Evolutionary conservation across 2,329 filamentous ascomycete genomes (phyloP), one percentile per base, ranked within the genome.

Genomic region (Nothomitra cinnamomea): DNA sequence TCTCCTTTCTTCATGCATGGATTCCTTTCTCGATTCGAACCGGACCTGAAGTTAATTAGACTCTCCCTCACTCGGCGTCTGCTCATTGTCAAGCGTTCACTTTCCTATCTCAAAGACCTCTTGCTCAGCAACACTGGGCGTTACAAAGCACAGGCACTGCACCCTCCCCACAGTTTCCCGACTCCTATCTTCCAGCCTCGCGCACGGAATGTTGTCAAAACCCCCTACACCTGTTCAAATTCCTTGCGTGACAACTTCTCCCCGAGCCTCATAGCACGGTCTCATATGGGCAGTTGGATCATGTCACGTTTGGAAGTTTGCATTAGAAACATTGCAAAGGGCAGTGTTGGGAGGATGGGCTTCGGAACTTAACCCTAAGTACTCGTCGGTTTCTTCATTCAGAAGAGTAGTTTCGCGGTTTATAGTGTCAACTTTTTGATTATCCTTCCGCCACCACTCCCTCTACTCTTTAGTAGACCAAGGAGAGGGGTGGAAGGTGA

Each of bases 321-420:
- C 53, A 15, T 19, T 51, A 17, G 25, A 40, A 41, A 41, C 49
- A 51, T 54, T 54, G 49, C 35, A 53, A 51, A 57, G 54, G 54
- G 52, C 24, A 12, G 45, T 56, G 64, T 67, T 71, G 70, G 69
- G 77, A 75, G 78, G 82, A 79, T 73, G 73, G 72, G 69, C 72
- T 70, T 83, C 81, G 87, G 85, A 89, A 89, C 85, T 89, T 94
- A 95, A 94, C 89, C 89, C 89, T 95, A 95, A 85, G 77, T 72
- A 72, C 69, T 72, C 65, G 72, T 80, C 84, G 85, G 86, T 81
- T 64, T 66, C 61, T 57, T 63, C 59, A 62, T 57, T 42, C 43
- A 42, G 42, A 56, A 59, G 59, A 49, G 40, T 47, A 85, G 84
- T 76, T 63, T 88, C 85, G 80, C 79, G 79, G 74, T 75, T 66